Base-by-base conservation (phyloP, 73 alveolate species). In the Breviolum minutum region DNA sequence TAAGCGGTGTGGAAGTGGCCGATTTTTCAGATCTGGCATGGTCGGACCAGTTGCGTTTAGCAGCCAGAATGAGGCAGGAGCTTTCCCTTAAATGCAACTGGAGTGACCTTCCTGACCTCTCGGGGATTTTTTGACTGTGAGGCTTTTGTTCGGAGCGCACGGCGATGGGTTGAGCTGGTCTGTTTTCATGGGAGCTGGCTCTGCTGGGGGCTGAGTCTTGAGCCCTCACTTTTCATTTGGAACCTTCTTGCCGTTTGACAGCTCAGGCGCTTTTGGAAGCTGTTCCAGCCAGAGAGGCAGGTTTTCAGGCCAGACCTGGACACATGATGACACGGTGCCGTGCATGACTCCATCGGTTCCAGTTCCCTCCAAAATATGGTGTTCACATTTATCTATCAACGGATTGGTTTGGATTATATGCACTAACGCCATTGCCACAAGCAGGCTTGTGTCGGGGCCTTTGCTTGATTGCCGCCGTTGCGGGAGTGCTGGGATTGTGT, bases 91-190 rank as follows among this genome's bases (percentile, higher is more conserved):
- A 74, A 74, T 74, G 17, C 60, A 74, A 17, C 26, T 14, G 85
- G 17, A 6, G 26, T 11, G 19, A 74, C 32, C 48, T 17, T 17
- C 85, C 12, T 17, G 19, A 11, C 12, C 48, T 24, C 13, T 14
- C 85, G 60, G 1, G 32, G 54, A 5, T 17, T 17, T 68, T 22
- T 22, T 4, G 77, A 14, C 17, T 22, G 77, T 68, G 93, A 92
- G 99, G 94, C 64, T 94, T 7, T 4, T 94, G 63, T 94, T 94
- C 27, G 99, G 99, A 27, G 99, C 99, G 22, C 99, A 94, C 22
- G 99, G 99, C 7, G 99, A 94, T 80, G 99, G 99, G 9, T 71
- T 94, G 32, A 79, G 94, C 86, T 94, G 99, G 99, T 62, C 94
- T 14, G 94, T 94, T 60, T 94, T 94, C 99, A 94, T 94, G 99